Base-by-base conservation (phyloP, 2,329 filamentous ascomycete genomes). In the Drechslera avenae region DNA sequence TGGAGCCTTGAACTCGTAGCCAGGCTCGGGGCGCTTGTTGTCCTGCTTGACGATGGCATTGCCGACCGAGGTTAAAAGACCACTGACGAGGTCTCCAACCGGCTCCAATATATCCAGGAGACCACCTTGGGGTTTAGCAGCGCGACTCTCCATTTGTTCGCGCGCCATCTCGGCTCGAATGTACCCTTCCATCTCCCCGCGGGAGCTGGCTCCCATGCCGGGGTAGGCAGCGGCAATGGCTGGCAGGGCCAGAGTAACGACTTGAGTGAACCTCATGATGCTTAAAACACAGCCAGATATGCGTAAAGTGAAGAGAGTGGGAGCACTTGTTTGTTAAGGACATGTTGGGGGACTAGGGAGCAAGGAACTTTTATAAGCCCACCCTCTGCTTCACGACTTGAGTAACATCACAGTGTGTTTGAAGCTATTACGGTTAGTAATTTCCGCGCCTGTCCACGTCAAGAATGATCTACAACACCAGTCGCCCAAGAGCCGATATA, bases 21-120 rank as follows among this genome's bases (percentile, higher is more conserved):
- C 60, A 18, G 51, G 52, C 40, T 65, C 60, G 19, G 60, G 62
- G 18, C 59, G 59, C 42, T 57, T 58, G 39, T 65, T 61, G 39
- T 35, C 36, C 14, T 43, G 36, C n/a, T 56, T 49, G 28, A 57
- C 51, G 17, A 65, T 45, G 4, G 57, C 54, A 4, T 59, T 46
- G 7, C 55, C 59, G 18, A 63, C 56, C 2, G 59, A 59, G 40
- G 54, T 58, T 9, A 65, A 34, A 2, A 64, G 44, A n/a, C 61
- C 59, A 16, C 40, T 35, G 5, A 63, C 46, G 13, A 47, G 21
- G 17, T 49, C 50, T 8, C 55, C 55, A 12, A 59, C 43, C 6
- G 43, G 40, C 6, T 46, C 48, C n/a, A 59, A 14, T 1, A 55
- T n/a, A 32, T n/a, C 43, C 47, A 49, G 34, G 14, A 46, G 30